Evolutionary conservation across 1,284 basidiomycete genomes (phyloP), one percentile per base, ranked within the genome.

Genomic region (Mycosarcoma mackinlayi): DNA sequence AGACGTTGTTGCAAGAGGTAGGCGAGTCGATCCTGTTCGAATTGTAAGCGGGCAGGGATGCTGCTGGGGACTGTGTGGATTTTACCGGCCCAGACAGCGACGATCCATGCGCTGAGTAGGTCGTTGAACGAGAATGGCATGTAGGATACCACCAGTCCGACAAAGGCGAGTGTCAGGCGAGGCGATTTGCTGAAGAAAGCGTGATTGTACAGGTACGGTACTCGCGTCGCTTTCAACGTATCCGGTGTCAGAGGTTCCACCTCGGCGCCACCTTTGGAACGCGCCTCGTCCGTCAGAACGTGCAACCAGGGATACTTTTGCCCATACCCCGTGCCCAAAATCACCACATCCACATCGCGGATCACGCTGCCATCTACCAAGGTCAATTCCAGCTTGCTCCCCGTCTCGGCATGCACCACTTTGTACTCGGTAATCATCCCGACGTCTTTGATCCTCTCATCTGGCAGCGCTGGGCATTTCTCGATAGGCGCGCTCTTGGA

Each of bases 371-470:
- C 75, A 39, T 78, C 73, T 21, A 50, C 18, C 24, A 78, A 49
- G 13, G 57, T 58, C 10, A 78, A 21, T 6, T 76, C 55, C 11
- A 77, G 18, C 52, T 56, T 62, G 2, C 25, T 50, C 1, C 39
- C 54, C 14, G 33, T 57, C 10, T 33, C 41, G 11, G 46, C 50
- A n/a, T 41, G 54, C 11, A 63, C 25, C 13, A 56, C 27, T 6
- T 21, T 16, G 34, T 76, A 73, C 2, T 47, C 18, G 11, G 52
- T 53, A 23, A 78, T 71, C 45, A 67, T 48, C 8, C 73, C 73
- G 6, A 77, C 73, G 30, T 78, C 75, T 23, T 54, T 54, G 33
- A 78, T 77, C 44, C 73, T 49, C 35, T 67, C 67, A 30, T 78
- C 77, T 6, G 64, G 65, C 11, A 78, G 38, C 6, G 41, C 39